Percentiles rank a stretch among this genome's conserved stretches.
phyloP scores from a whole-genome alignment of 441 rosid genomes.

The Syzygium malaccense region DNA sequence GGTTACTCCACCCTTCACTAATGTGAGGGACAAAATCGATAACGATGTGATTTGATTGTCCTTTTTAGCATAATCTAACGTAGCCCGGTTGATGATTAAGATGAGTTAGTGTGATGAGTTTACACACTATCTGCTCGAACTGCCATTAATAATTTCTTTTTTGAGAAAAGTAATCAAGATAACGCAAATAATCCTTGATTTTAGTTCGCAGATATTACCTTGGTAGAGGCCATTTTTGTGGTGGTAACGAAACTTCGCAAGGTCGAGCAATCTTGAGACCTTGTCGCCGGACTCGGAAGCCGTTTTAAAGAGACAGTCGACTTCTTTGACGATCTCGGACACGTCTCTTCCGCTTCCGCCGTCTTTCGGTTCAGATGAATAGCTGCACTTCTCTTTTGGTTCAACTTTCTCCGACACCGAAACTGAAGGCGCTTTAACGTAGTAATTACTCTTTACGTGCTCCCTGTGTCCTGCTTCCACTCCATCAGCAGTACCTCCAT shows the following conservation, averaged over 20 bases:
- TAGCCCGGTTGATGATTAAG: not conserved
- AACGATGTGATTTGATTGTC: not conserved
- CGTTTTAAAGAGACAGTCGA: conserved; percentile 26
- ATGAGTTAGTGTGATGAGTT: not conserved
- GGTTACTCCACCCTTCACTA: not conserved
- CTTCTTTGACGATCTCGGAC: conserved; percentile 21
- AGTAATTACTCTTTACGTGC: not conserved
- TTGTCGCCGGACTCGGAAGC: conserved; percentile 47
- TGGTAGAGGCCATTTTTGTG: conserved; percentile 23
- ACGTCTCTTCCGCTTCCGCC: conserved; percentile 10
- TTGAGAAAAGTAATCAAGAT: not conserved
- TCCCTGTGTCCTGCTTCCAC: conserved; percentile 1
- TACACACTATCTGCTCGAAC: not conserved
- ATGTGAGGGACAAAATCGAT: not conserved
- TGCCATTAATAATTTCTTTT: not conserved
- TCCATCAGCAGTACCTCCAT: not conserved
- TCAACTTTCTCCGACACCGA: not conserved
- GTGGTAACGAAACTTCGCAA: conserved; percentile 32
- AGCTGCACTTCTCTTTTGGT: not conserved
- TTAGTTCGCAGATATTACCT: conserved; percentile 9
- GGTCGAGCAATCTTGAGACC: conserved; percentile 39
- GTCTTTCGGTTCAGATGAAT: conserved; percentile 5
- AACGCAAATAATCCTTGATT: not conserved
- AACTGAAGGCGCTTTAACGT: not conserved
- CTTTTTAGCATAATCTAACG: not conserved